phyloP scores from a whole-genome alignment of 768 basidiomycete genomes.

The Ephemerocybe angulata region DNA sequence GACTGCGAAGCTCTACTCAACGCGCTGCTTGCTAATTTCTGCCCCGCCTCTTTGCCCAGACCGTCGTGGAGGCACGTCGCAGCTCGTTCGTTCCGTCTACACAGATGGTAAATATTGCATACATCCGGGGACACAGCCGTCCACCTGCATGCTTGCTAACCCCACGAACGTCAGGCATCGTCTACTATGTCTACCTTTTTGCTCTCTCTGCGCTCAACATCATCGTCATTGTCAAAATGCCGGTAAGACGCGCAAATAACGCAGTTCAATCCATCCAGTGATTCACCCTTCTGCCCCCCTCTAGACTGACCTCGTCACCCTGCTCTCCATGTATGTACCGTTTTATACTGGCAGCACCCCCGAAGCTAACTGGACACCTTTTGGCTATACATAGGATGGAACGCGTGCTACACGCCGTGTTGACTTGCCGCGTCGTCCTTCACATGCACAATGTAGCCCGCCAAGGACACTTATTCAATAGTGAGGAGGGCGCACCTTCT shows the following conservation, averaged over 20 bases:
- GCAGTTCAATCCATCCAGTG: too few species aligned
- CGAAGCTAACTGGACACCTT: not conserved
- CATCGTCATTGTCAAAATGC: slow-evolving; percentile 14
- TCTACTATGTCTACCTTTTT: slow-evolving; percentile 22
- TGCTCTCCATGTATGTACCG: slow-evolving; percentile 15
- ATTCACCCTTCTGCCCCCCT: too few species aligned
- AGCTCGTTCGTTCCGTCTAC: slow-evolving; percentile 12
- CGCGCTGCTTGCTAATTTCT: not conserved
- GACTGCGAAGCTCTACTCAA: not conserved
- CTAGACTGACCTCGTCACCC: slow-evolving; percentile 15
- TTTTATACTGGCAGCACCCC: not conserved
- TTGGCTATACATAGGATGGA: slow-evolving; percentile 11
- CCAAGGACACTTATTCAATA: too few species aligned
- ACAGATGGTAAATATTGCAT: slow-evolving; percentile 19
- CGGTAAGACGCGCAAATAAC: too few species aligned
- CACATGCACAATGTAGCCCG: slow-evolving; percentile 5
- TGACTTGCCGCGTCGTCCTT: slow-evolving; percentile 17
- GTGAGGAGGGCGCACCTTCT: too few species aligned
- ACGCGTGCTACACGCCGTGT: slow-evolving; percentile 16
- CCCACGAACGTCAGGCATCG: slow-evolving; percentile 9
- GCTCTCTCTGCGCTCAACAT: slow-evolving; percentile 10
- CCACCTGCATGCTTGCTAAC: too few species aligned
- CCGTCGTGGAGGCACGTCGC: slow-evolving; percentile 10
- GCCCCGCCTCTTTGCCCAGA: not conserved
- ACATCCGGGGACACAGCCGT: too few species aligned